Conservation (phyloP, 495 filamentous ascomycete genomes). For the Bacidia rubella region DNA sequence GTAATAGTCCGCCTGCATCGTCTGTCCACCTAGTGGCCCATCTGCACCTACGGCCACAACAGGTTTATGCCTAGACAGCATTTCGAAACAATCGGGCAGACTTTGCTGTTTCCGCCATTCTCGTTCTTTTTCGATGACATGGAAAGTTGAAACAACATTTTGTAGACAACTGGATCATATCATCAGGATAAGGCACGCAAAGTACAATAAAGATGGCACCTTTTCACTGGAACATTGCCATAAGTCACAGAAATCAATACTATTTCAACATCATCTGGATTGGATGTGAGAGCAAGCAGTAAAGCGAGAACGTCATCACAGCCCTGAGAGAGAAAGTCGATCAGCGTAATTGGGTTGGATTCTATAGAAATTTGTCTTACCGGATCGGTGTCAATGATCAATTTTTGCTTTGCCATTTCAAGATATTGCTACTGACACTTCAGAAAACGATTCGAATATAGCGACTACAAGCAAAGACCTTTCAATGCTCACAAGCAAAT, state of each 20-base stretch:
- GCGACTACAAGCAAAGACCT: too few species aligned
- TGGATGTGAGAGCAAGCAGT: conserved; percentile 70
- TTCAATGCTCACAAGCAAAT: too few species aligned
- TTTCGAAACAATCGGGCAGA: conserved; percentile 50
- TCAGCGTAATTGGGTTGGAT: not conserved
- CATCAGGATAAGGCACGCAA: not conserved
- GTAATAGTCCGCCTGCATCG: conserved; percentile 78
- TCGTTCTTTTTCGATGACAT: conserved; percentile 81
- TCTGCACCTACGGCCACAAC: conserved; percentile 77
- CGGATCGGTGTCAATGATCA: conserved; percentile 94
- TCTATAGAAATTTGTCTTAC: conserved; percentile 25
- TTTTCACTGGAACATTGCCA: conserved; percentile 78
- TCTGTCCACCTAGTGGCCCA: conserved; percentile 70
- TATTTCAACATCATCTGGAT: conserved; percentile 75
- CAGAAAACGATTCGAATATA: too few species aligned
- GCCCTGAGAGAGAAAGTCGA: conserved; percentile 35
- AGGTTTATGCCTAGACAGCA: conserved; percentile 55
- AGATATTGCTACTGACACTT: too few species aligned
- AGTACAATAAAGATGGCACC: conserved; percentile 27
- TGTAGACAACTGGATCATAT: conserved; percentile 52
- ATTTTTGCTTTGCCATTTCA: conserved; percentile 36
- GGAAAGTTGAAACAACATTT: conserved; percentile 84
- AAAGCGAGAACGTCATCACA: conserved; percentile 85
- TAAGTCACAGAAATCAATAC: conserved; percentile 83
- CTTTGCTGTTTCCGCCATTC: conserved; percentile 63